phyloP scores from a whole-genome alignment of 2,329 filamentous ascomycete genomes.

The Fusarium nygamai region DNA sequence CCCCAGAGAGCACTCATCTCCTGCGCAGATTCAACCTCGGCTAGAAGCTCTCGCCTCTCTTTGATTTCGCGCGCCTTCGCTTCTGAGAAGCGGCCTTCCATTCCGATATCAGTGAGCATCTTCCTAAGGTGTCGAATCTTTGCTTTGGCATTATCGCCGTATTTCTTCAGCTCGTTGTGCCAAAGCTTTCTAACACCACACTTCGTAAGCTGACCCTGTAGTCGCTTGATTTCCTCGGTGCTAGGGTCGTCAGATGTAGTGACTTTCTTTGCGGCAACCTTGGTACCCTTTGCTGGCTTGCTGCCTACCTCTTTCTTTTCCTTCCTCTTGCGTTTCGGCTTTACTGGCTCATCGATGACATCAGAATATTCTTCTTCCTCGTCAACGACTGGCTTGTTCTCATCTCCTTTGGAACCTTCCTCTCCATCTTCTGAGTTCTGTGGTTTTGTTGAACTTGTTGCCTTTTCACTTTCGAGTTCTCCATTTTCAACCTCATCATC shows the following conservation, averaged over 20 bases:
- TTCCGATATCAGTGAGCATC: constrained; percentile 84
- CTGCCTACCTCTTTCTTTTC: constrained; percentile 45
- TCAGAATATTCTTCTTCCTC: constrained; percentile 55
- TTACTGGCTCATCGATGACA: constrained; percentile 77
- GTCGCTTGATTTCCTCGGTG: constrained; percentile 83
- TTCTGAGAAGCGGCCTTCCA: constrained; percentile 88
- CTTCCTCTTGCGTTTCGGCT: constrained; percentile 67
- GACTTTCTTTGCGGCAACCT: constrained; percentile 46
- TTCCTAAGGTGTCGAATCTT: constrained; percentile 85
- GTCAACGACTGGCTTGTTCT: constrained; percentile 35
- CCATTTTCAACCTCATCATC: constrained; percentile 1
- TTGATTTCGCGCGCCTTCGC: constrained; percentile 88
- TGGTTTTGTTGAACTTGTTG: background rate
- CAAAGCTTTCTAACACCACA: constrained; percentile 95
- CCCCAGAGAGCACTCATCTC: constrained; percentile 87
- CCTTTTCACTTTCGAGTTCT: background rate
- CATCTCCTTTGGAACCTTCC: constrained; percentile 27
- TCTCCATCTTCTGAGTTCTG: constrained; percentile 6
- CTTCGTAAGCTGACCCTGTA: constrained; percentile 87
- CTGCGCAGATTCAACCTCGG: constrained; percentile 85
- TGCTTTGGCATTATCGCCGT: constrained; percentile 73
- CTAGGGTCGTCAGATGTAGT: constrained; percentile 63
- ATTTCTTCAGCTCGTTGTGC: constrained; percentile 83
- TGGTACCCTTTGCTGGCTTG: constrained; percentile 44
- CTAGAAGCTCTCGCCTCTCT: constrained; percentile 83